A percentile compares a stretch with the other conserved stretches of the same genome.
These are phyloP conservation scores for Teratosphaeria gauchensis DNA, from an alignment of 2,329 filamentous ascomycete genomes.

Conservation along the genomic window DNA sequence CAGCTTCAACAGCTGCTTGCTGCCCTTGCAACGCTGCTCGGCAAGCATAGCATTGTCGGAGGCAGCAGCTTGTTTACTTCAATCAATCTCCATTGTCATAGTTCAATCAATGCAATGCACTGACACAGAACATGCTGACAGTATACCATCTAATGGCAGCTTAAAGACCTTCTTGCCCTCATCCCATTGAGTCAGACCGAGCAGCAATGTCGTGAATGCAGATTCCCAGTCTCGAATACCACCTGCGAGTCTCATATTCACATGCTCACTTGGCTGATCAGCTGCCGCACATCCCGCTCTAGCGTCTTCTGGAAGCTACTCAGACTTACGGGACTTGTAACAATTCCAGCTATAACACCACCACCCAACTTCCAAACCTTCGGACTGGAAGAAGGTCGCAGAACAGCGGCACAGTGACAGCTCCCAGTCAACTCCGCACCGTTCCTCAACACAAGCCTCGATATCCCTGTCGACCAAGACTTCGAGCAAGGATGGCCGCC, in stretches of 20 bases:
- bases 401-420: too few species aligned
- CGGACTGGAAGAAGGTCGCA: too few species aligned
- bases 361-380: too few species aligned
- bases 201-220: too few species aligned
- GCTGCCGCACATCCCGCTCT: not conserved
- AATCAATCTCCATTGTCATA: not conserved
- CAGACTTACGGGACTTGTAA: not conserved
- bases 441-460: too few species aligned
- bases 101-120: not conserved
- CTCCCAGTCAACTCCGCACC: too few species aligned
- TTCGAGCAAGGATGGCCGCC: too few species aligned
- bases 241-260: not conserved
- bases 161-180: not conserved
- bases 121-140: not conserved
- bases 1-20: not conserved
- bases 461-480: too few species aligned
- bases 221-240: not conserved
- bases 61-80: not conserved
- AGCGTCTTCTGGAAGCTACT: not conserved
- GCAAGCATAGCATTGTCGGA: not conserved
- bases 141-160: not conserved
- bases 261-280: not conserved
- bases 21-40: not conserved
- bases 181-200: too few species aligned
- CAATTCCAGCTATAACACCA: too few species aligned